Conservation (phyloP, 306 rosid genomes). For the Citrullus colocynthis region DNA sequence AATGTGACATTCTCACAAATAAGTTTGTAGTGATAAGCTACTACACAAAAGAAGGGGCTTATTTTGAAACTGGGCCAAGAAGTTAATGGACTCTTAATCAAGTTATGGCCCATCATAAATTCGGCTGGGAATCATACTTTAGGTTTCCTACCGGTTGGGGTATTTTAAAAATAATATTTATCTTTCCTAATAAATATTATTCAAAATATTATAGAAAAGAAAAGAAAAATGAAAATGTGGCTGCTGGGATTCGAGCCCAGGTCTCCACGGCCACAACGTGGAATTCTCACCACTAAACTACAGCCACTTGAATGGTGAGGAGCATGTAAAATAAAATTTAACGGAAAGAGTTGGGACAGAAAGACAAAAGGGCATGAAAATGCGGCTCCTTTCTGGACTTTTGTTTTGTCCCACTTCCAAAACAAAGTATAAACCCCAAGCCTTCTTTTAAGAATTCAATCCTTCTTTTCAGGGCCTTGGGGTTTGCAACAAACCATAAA, state of each 20-base stretch:
- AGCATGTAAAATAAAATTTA: accelerated
- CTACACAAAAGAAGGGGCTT: too few species aligned
- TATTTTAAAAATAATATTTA: too few species aligned
- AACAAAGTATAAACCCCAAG: neutral
- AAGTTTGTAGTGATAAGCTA: too few species aligned
- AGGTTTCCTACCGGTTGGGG: too few species aligned
- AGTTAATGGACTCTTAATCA: too few species aligned
- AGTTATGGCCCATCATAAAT: too few species aligned
- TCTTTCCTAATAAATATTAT: too few species aligned
- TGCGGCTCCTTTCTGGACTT: neutral
- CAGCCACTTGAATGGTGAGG: neutral
- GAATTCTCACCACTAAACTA: slow-evolving; percentile 14
- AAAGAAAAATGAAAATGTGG: neutral
- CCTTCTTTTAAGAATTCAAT: neutral
- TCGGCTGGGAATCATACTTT: too few species aligned
- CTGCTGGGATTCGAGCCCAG: slow-evolving; percentile 15
- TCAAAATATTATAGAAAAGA: too few species aligned
- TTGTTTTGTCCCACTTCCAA: neutral
- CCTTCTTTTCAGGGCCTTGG: slow-evolving; percentile 8
- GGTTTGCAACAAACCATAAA: neutral
- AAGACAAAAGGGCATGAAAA: slow-evolving; percentile 1
- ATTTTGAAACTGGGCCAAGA: too few species aligned
- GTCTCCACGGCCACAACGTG: slow-evolving; percentile 12
- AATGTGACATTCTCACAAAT: too few species aligned
- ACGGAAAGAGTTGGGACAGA: neutral